Conservation (phyloP, 2,329 filamentous ascomycete species). For the Nemania sp. region DNA sequence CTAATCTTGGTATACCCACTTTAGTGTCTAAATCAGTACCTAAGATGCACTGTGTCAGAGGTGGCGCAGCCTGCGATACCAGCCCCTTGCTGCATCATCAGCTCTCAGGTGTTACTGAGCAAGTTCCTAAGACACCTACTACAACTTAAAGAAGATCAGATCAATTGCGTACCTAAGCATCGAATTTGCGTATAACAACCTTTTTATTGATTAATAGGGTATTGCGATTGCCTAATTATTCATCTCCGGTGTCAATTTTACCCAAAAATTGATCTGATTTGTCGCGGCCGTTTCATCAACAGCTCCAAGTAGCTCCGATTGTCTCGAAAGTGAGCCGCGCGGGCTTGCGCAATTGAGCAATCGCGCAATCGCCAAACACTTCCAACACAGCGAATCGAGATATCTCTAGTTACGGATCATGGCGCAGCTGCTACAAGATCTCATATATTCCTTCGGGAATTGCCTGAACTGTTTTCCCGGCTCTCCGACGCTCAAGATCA, state of each 20-base stretch:
- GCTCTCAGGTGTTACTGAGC: too few species aligned
- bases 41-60: too few species aligned
- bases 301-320: slow-evolving; percentile 12
- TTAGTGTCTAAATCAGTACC: not conserved
- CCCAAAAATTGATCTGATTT: not conserved
- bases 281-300: not conserved
- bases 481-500: slow-evolving; percentile 92
- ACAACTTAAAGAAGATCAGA: too few species aligned
- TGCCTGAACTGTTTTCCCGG: slow-evolving; percentile 97
- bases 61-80: slow-evolving; percentile 32
- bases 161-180: too few species aligned
- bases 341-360: slow-evolving; percentile 9
- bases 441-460: slow-evolving; percentile 88
- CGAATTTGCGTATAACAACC: too few species aligned
- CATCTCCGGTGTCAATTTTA: too few species aligned
- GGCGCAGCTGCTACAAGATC: slow-evolving; percentile 84
- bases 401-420: slow-evolving; percentile 48
- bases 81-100: slow-evolving; percentile 11
- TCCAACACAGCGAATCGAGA: not conserved
- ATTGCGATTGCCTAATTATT: too few species aligned
- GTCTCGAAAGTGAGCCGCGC: slow-evolving; percentile 4
- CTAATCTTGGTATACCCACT: not conserved
- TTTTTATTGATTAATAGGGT: too few species aligned
- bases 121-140: too few species aligned
- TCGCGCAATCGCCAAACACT: not conserved